These are phyloP conservation scores for Bromus sterilis DNA, from an alignment of 176 grass and related monocot species.

Conservation along the genomic window DNA sequence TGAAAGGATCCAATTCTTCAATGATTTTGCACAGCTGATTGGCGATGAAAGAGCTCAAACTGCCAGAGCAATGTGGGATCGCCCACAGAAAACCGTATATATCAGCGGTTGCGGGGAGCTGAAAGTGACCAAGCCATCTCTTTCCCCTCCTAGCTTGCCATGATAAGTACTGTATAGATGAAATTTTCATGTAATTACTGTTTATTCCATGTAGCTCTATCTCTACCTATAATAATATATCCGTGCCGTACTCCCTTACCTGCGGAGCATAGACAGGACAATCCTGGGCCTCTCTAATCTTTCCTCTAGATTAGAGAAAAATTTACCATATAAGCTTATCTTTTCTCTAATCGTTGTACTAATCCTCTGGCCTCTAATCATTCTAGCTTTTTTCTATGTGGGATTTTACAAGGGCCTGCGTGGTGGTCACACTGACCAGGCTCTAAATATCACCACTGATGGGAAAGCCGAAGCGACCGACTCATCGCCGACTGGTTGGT, in stretches of 20 bases:
- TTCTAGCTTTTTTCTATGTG: no score
- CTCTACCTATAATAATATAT: not conserved
- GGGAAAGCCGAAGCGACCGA: no score
- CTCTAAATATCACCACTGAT: no score
- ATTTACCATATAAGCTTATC: no score
- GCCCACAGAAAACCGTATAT: slow-evolving; percentile 79
- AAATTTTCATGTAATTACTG: slow-evolving; percentile 3
- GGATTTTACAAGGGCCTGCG: no score
- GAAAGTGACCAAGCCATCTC: slow-evolving; percentile 74
- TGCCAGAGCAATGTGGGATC: slow-evolving; percentile 71
- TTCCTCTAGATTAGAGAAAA: no score
- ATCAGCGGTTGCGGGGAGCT: slow-evolving; percentile 89
- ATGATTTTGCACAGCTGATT: slow-evolving; percentile 68
- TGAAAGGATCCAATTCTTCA: slow-evolving; percentile 82
- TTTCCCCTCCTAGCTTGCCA: slow-evolving; percentile 79
- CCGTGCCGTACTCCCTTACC: no score
- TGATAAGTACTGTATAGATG: slow-evolving; percentile 15
- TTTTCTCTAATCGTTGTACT: no score
- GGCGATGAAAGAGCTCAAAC: slow-evolving; percentile 88
- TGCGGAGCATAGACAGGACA: no score
- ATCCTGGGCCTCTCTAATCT: no score
- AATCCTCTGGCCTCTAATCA: no score
- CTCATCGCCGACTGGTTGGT: not conserved
- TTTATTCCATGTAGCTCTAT: not conserved
- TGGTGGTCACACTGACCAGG: no score